Conservation (phyloP, 495 filamentous ascomycete species). For the Aspergillus avenaceus region DNA sequence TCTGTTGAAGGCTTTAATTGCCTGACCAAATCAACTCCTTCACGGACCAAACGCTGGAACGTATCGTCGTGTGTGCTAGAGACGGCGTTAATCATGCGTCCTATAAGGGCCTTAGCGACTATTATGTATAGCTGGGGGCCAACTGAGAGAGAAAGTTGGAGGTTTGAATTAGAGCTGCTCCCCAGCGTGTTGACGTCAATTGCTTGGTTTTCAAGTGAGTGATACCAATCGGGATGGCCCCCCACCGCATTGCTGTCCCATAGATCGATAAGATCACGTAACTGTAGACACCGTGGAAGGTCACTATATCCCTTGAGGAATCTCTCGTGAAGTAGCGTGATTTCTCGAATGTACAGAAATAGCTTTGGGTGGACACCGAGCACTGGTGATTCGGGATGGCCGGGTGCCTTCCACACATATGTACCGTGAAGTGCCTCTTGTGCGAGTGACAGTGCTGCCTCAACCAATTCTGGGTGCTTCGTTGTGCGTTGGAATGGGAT, state of each 20-base stretch:
- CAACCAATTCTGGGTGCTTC: conserved; percentile 1
- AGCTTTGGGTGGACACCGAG: conserved; percentile 16
- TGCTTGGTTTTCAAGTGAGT: no score
- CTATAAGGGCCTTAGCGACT: conserved; percentile 11
- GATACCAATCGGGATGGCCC: no score
- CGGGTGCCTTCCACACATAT: neutral
- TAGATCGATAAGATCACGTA: no score
- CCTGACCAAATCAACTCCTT: conserved; percentile 9
- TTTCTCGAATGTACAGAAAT: conserved; percentile 12
- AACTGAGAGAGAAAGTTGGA: neutral
- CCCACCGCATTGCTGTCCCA: no score
- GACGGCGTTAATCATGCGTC: neutral
- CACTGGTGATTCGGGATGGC: conserved; percentile 13
- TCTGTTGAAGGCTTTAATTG: conserved; percentile 13
- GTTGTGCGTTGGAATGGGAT: conserved; percentile 16
- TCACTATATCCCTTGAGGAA: neutral
- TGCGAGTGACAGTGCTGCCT: conserved; percentile 13
- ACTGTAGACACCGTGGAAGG: neutral
- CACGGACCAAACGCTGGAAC: conserved; percentile 1
- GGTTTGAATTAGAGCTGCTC: no score
- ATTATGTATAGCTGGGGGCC: conserved; percentile 17
- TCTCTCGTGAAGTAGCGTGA: conserved; percentile 11
- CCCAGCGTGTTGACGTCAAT: no score
- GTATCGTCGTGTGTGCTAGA: neutral
- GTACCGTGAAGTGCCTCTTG: conserved; percentile 10